Base-by-base conservation (phyloP, 345 rosid species). In the Lepidium sativum region DNA sequence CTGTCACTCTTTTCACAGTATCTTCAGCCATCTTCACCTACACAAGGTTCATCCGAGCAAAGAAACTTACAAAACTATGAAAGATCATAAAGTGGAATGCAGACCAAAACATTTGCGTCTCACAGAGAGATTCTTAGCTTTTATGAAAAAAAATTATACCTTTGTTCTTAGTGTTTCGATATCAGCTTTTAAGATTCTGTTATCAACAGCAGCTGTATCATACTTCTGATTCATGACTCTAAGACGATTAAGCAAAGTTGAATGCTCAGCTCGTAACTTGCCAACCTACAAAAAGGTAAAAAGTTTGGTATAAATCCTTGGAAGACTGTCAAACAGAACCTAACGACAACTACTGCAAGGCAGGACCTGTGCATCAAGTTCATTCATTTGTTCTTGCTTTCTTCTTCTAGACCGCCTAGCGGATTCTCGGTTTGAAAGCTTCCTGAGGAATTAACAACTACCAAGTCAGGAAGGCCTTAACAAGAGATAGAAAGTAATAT, bases 21-120 rank as follows among this genome's bases (percentile, higher is more conserved):
- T 92, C 98, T 73, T 92, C 98, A 25, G 94, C 98, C 98, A 92
- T 87, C 73, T 89, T 89, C 37, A 92, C 97, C 98, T 89, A 81
- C 33, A 81, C 56, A 64, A 44, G 48, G 41, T 50, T 54, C 10
- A 44, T 25, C 39, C 48, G 23, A 39, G 41, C 65, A 25, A 23
- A 65, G 12, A 8, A 61, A 60, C 61, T 27, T 48, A 9, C 16
- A 0, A 44, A 20, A 10, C 29, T 7, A 17, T 9, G 44, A 63
- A 18, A 2, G 42, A 53, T 35, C 50, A 33, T 16, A 51, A 10
- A 50, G 10, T 10, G 31, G 33, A 14, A 23, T 40, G 35, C 20
- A n/a, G 5, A 18, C n/a, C 34, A 16, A 4, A 16, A 37, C 9
- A 56, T 17, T 35, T 40, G 3, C 3, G 29, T 38, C 39, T 29